Percentiles rank a stretch among this genome's conserved stretches.
These are phyloP conservation scores for Salix viminalis DNA, from an alignment of 345 rosid genomes.

Conservation along the genomic window DNA sequence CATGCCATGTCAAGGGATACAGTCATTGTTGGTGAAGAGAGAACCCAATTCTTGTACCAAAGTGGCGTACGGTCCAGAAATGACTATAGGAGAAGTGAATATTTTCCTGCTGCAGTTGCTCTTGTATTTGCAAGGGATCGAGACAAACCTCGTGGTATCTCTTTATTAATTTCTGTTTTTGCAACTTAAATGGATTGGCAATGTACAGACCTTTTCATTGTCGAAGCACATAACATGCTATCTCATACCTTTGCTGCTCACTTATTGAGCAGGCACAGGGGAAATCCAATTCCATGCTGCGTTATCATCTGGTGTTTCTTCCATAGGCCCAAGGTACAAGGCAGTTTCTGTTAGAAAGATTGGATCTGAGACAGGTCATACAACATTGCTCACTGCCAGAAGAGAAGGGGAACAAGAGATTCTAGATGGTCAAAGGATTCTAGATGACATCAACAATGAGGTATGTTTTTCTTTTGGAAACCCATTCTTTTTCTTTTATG, in stretches of 20 bases:
- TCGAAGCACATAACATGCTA: background rate
- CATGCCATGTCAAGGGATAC: conserved; percentile 67
- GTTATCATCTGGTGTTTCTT: conserved; percentile 58
- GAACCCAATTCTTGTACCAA: conserved; percentile 39
- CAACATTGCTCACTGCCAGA: conserved; percentile 67
- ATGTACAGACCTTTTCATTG: background rate
- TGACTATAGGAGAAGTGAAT: conserved; percentile 3
- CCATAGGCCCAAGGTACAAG: conserved; percentile 57
- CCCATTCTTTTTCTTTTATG: background rate
- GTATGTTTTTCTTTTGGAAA: conserved; percentile 27
- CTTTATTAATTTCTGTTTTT: background rate
- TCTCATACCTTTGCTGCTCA: background rate
- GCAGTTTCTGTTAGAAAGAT: conserved; percentile 46
- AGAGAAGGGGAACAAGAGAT: conserved; percentile 54
- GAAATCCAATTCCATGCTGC: conserved; percentile 58
- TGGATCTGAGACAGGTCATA: background rate
- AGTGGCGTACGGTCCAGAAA: conserved; percentile 25
- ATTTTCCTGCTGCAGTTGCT: conserved; percentile 40
- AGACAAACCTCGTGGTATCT: conserved; percentile 51
- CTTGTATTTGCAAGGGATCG: conserved; percentile 68
- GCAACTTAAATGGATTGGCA: background rate
- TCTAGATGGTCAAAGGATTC: conserved; percentile 62
- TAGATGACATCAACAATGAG: conserved; percentile 45
- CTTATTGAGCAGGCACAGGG: conserved; percentile 45
- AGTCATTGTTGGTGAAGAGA: conserved; percentile 64